These are phyloP conservation scores for Rhizopogon vinicolor DNA, from an alignment of 768 basidiomycete species.

Conservation along the genomic window DNA sequence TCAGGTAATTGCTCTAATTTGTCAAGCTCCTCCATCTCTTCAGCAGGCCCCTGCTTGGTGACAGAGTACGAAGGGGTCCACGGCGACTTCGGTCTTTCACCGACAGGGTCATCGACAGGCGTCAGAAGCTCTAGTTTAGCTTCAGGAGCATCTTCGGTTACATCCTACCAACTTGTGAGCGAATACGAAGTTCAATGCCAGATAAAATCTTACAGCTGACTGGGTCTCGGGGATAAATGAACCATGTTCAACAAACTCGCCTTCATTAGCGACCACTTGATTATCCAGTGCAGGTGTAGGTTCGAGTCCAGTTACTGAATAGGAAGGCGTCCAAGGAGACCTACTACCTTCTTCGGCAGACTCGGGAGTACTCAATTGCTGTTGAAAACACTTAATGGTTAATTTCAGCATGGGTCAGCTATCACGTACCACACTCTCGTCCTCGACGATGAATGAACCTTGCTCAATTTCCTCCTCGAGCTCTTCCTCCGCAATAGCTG, in stretches of 20 bases:
- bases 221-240: slow-evolving; percentile 5
- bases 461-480: slow-evolving; percentile 6
- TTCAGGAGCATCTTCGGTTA: not conserved
- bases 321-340: slow-evolving; percentile 31
- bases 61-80: slow-evolving; percentile 34
- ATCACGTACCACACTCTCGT: not conserved
- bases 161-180: not conserved
- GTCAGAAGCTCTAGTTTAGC: not conserved
- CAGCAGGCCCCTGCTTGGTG: slow-evolving; percentile 23
- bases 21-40: slow-evolving; percentile 6
- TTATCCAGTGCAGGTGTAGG: not conserved
- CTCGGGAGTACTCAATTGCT: not conserved
- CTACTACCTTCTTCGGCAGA: slow-evolving; percentile 9
- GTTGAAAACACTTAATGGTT: not conserved
- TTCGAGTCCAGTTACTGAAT: slow-evolving; percentile 23
- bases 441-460: slow-evolving; percentile 5
- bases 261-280: not conserved
- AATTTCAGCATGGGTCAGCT: not conserved
- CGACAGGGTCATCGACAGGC: not conserved
- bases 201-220: not conserved
- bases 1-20: slow-evolving; percentile 3
- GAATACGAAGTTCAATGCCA: not conserved
- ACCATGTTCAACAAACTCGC: slow-evolving; percentile 11
- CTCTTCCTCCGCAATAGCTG: not conserved
- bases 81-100: slow-evolving; percentile 26